Evolutionary conservation across 208 protist genomes (phyloP).

Genomic region (Crithidia acanthocephali): DNA sequence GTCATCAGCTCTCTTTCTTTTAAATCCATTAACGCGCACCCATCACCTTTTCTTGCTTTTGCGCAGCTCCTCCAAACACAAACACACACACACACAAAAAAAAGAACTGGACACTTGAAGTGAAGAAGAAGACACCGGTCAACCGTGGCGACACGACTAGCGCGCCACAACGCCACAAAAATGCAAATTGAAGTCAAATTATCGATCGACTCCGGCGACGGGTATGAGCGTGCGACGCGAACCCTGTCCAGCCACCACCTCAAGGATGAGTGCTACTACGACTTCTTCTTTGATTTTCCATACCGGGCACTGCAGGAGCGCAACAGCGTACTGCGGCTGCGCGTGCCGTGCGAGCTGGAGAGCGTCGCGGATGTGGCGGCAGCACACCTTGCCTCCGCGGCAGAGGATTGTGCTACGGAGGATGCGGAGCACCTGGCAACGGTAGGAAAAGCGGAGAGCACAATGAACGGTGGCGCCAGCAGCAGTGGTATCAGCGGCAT

Average conservation of each 20-base stretch:
- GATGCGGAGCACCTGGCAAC: not conserved
- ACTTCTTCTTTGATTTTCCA: conserved; percentile 82
- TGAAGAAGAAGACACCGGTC: too few species aligned
- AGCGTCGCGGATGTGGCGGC: conserved; percentile 4
- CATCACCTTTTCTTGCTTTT: not conserved
- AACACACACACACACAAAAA: not conserved
- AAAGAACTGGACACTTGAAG: not conserved
- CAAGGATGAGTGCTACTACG: conserved; percentile 56
- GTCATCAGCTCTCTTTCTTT: too few species aligned
- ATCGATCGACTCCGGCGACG: conserved; percentile 40
- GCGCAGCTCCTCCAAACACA: not conserved
- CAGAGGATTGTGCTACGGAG: not conserved
- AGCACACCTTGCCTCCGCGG: not conserved
- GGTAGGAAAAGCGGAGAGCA: not conserved
- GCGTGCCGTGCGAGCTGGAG: conserved; percentile 43
- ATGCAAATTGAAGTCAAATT: conserved; percentile 82
- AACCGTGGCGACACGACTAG: too few species aligned
- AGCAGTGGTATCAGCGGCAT: not conserved
- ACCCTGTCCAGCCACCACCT: conserved; percentile 35
- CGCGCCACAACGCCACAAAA: not conserved
- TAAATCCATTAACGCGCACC: too few species aligned
- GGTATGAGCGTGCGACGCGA: conserved; percentile 42
- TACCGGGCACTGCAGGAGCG: conserved; percentile 37
- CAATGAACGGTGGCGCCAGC: not conserved
- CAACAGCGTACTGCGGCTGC: conserved; percentile 63